phyloP scores from a whole-genome alignment of 371 early-diverging fungal genomes.

The Saksenaea vasiformis region DNA sequence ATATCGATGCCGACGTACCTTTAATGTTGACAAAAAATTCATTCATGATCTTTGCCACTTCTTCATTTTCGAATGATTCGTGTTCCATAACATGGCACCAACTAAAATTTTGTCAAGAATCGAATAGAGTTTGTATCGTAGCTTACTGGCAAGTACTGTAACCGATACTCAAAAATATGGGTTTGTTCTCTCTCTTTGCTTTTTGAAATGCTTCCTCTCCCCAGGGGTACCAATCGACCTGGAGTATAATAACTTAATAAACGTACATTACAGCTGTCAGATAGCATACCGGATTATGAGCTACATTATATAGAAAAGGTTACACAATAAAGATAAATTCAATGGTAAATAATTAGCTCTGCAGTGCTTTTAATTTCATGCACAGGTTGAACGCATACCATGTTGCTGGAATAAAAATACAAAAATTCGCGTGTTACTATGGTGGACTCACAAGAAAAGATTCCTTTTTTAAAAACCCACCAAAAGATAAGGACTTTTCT shows the following conservation, averaged over 20 bases:
- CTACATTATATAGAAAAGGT: conserved; percentile 10
- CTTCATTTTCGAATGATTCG: conserved; percentile 63
- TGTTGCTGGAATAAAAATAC: conserved; percentile 33
- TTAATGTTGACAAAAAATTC: conserved; percentile 62
- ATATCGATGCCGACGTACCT: conserved; percentile 26
- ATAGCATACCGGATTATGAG: conserved; percentile 35
- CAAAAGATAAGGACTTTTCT: conserved; percentile 59
- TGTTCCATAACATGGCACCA: conserved; percentile 78
- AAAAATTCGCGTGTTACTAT: conserved; percentile 4
- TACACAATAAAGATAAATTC: not conserved
- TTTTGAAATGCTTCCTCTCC: conserved; percentile 64
- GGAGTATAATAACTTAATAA: conserved; percentile 9
- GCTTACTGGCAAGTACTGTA: conserved; percentile 70
- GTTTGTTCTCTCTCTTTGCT: conserved; percentile 55
- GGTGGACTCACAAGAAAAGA: not conserved
- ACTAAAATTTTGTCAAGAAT: conserved; percentile 12
- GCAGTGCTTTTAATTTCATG: not conserved
- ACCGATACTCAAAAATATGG: conserved; percentile 69
- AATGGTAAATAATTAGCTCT: not conserved
- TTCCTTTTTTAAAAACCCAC: conserved; percentile 15
- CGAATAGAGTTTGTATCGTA: not conserved
- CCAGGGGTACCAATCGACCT: conserved; percentile 78
- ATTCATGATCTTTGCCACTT: conserved; percentile 61
- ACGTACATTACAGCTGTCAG: not conserved
- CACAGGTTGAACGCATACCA: conserved; percentile 15